phyloP scores from a whole-genome alignment of 2,329 filamentous ascomycete species.

The Biscogniauxia sp. region DNA sequence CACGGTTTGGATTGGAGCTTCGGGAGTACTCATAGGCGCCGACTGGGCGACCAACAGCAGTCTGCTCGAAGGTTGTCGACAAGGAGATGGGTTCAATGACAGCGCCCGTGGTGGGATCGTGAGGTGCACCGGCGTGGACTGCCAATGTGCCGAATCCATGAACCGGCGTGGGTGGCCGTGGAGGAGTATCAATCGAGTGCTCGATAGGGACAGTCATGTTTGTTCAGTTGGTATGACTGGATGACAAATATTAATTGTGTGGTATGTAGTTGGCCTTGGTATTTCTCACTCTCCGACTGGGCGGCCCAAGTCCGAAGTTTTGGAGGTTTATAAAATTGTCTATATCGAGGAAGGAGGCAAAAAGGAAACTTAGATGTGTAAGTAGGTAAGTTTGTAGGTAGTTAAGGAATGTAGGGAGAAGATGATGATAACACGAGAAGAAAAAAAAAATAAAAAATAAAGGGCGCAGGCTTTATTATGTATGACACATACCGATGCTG shows the following conservation, averaged over 20 bases:
- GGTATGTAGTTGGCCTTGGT: neutral
- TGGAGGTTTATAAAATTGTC: no score
- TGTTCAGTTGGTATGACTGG: neutral
- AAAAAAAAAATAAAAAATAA: neutral
- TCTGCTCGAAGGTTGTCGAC: slow-evolving; percentile 95
- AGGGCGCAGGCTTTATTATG: neutral
- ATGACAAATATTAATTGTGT: neutral
- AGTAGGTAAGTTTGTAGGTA: neutral
- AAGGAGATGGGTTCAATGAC: slow-evolving; percentile 96
- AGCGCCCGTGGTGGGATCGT: slow-evolving; percentile 88
- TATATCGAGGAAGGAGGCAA: no score
- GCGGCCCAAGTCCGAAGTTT: no score
- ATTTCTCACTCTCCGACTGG: neutral
- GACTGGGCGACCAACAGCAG: slow-evolving; percentile 79
- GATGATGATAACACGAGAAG: no score
- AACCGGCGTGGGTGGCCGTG: slow-evolving; percentile 68
- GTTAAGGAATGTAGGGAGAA: neutral
- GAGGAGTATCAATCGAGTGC: slow-evolving; percentile 66
- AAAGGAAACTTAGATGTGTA: no score
- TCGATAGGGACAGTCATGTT: slow-evolving; percentile 28
- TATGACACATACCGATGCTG: neutral
- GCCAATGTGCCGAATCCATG: slow-evolving; percentile 89
- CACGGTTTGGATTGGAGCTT: slow-evolving; percentile 89
- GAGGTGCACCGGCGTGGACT: slow-evolving; percentile 88
- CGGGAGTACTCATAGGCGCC: slow-evolving; percentile 92